phyloP scores from a whole-genome alignment of 2,329 filamentous ascomycete species.

The Alternaria incomplexa region DNA sequence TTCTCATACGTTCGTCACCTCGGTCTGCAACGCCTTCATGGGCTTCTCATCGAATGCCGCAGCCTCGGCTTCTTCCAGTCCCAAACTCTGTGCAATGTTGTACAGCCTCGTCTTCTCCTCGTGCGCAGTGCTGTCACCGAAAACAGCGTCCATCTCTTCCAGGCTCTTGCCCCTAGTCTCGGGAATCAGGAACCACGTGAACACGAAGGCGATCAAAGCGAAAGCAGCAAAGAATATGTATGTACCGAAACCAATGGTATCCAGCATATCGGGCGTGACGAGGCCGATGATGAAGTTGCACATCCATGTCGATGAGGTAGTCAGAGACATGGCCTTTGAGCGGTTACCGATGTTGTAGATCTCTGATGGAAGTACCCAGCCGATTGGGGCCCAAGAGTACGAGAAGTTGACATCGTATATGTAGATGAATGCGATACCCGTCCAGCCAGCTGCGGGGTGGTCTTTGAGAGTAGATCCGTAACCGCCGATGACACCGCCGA shows the following conservation, averaged over 20 bases:
- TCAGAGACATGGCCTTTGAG: slow-evolving; percentile 72
- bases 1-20: neutral
- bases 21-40: neutral
- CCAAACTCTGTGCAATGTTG: slow-evolving; percentile 27
- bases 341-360: slow-evolving; percentile 73
- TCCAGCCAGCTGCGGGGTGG: slow-evolving; percentile 72
- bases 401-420: slow-evolving; percentile 55
- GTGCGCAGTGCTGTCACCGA: slow-evolving; percentile 78
- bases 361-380: slow-evolving; percentile 76
- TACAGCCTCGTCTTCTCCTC: slow-evolving; percentile 30
- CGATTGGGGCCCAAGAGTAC: slow-evolving; percentile 77
- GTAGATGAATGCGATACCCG: slow-evolving; percentile 67
- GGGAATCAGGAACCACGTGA: slow-evolving; percentile 62
- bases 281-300: slow-evolving; percentile 73
- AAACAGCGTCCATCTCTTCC: slow-evolving; percentile 84
- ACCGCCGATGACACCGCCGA: slow-evolving; percentile 70
- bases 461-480: slow-evolving; percentile 63
- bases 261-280: slow-evolving; percentile 75
- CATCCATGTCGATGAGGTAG: slow-evolving; percentile 80
- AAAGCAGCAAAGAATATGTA: slow-evolving; percentile 62
- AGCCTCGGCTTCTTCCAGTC: slow-evolving; percentile 19
- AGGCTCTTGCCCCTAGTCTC: slow-evolving; percentile 80
- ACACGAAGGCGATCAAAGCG: slow-evolving; percentile 53
- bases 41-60: slow-evolving; percentile 21
- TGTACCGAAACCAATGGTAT: slow-evolving; percentile 55